Evolutionary conservation across 495 filamentous ascomycete species (phyloP), one percentile per base, ranked within the genome.

Genomic region (Xylaria telfairii): DNA sequence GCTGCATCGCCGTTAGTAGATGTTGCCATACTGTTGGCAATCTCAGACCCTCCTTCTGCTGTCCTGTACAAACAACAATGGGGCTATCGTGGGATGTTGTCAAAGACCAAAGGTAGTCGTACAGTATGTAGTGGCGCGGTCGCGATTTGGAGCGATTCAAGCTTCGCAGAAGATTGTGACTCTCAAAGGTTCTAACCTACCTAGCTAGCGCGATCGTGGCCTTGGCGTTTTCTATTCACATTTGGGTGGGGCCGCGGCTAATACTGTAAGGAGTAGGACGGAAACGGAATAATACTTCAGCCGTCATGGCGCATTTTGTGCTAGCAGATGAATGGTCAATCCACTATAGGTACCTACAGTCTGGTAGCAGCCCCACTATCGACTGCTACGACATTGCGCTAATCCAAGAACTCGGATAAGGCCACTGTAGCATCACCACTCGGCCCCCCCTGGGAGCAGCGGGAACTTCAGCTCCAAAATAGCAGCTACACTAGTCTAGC

Each of bases 1-100:
- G 83, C 80, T 65, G 79, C 74, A 77, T 88, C 86, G 69, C 86
- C 89, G 78, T 91, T 90, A 69, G 86, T 87, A 75, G 85, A 83
- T 69, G 88, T 84, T 49, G 89, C 72, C 76, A 84, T 83, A 74
- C 82, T 83, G 72, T 69, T 65, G 77, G 67, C 75, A 72, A 53
- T 76, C 21, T 72, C 24, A 67, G 71, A 66, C 71, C 70, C 73
- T 77, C 71, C 73, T 69, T 75, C 30, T 51, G 60, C 62, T 73
- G 46, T 71, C 17, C 1, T 8, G 4, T 59, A 46, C 8, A 39
- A n/a, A 56, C 21, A 62, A 57, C 34, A 32, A 57, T 30, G 60
- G 54, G 68, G 49, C 21, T 6, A 44, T 62, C 39, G 59, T 34
- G 39, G 59, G 41, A 65, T 30, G 60, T 12, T 41, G 32, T 21